Conservation (phyloP, 805 yeast genomes). For the Torulaspora gathmanii region DNA sequence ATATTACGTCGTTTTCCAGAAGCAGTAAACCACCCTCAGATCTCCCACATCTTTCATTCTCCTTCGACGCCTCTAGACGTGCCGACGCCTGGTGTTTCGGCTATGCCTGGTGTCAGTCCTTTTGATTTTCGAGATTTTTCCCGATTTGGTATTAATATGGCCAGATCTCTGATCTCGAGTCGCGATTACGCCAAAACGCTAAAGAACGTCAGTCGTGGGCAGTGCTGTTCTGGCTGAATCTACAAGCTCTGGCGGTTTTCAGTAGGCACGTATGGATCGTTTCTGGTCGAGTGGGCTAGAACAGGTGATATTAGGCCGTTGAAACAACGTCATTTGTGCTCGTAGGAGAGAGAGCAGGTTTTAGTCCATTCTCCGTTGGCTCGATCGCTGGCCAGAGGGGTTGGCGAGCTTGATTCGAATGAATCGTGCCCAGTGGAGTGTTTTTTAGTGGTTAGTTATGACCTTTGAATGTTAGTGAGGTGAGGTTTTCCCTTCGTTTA, state of each 20-base stretch:
- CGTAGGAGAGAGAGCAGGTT: no score
- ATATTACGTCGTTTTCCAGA: not conserved
- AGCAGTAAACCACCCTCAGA: not conserved
- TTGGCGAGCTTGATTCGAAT: no score
- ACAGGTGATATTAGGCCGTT: no score
- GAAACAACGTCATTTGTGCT: no score
- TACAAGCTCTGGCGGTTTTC: not conserved
- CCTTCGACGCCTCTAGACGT: not conserved
- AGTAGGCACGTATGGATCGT: no score
- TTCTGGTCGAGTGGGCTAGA: no score
- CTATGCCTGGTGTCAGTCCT: not conserved
- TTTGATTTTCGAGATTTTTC: slow-evolving; percentile 2
- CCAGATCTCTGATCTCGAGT: not conserved
- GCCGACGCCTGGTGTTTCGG: not conserved
- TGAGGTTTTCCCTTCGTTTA: not conserved
- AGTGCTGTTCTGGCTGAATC: not conserved
- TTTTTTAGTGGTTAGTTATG: no score
- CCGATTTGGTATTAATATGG: slow-evolving; percentile 1
- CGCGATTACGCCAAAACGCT: not conserved
- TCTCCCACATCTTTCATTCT: no score
- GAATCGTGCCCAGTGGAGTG: no score
- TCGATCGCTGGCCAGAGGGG: not conserved
- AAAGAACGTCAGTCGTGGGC: not conserved
- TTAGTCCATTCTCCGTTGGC: no score
- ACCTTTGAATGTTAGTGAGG: no score